Evolutionary conservation across 257 asterid genomes (phyloP).

Genomic region (Nemophila menziesii): DNA sequence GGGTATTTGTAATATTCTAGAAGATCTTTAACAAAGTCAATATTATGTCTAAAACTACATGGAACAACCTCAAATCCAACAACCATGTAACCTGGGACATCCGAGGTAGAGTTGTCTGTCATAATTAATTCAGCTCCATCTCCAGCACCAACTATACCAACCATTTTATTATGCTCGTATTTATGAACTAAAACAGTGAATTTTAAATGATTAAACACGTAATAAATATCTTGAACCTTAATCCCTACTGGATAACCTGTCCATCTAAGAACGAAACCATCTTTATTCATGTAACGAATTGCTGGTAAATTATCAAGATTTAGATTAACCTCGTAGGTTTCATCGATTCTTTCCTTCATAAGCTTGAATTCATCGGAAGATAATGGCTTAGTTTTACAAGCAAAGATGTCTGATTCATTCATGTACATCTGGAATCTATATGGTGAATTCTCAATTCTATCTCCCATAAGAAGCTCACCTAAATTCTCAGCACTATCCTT

Average conservation of each 20-base stretch:
- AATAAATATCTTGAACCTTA: conserved; percentile 50
- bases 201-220: conserved; percentile 64
- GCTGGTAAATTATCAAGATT: conserved; percentile 81
- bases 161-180: conserved; percentile 62
- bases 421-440: conserved; percentile 67
- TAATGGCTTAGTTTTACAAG: conserved; percentile 63
- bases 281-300: conserved; percentile 61
- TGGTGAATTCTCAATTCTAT: conserved; percentile 85
- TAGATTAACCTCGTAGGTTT: conserved; percentile 79
- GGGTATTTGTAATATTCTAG: conserved; percentile 49
- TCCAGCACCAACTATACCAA: conserved; percentile 80
- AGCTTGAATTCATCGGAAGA: conserved; percentile 61
- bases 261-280: conserved; percentile 52
- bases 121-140: conserved; percentile 72
- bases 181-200: conserved; percentile 68
- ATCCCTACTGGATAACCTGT: conserved; percentile 81
- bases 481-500: conserved; percentile 87
- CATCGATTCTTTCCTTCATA: conserved; percentile 74
- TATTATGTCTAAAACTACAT: conserved; percentile 56
- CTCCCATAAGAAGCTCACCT: conserved; percentile 94
- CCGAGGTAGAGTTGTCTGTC: conserved; percentile 41
- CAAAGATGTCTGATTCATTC: conserved; percentile 56
- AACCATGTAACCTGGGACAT: conserved; percentile 71
- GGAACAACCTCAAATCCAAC: conserved; percentile 91
- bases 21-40: conserved; percentile 45